A percentile compares a stretch with the other conserved stretches of the same genome.
These are phyloP conservation scores for Yamadazyma takamatsuzukensis DNA, from an alignment of 805 yeast genomes.

Conservation along the genomic window DNA sequence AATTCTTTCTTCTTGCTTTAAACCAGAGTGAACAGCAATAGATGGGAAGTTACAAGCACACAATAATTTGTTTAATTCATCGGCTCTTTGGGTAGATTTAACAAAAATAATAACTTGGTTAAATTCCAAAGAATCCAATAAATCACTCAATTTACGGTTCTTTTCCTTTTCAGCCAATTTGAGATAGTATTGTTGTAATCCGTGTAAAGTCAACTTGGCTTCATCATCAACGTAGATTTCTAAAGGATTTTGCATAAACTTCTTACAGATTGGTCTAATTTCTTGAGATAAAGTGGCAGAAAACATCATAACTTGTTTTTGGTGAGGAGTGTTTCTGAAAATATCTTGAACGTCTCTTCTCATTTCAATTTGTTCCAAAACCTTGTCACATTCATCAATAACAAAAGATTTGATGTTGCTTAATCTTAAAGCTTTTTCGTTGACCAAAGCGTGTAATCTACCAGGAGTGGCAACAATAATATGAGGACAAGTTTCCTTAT, in stretches of 20 bases:
- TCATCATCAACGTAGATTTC: conserved; percentile 98
- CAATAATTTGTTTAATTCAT: conserved; percentile 82
- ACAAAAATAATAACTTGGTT: conserved; percentile 98
- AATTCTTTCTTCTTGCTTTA: conserved; percentile 97
- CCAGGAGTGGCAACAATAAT: conserved; percentile 98
- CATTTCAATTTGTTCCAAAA: conserved; percentile 87
- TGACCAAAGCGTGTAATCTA: conserved; percentile 88
- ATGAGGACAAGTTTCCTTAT: conserved; percentile 93
- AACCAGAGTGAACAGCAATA: conserved; percentile 91
- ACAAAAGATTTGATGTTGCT: conserved; percentile 91
- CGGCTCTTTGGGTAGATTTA: conserved; percentile 85
- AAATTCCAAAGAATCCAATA: conserved; percentile 91
- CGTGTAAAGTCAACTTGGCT: conserved; percentile 94
- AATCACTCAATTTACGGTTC: conserved; percentile 87
- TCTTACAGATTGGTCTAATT: conserved; percentile 94
- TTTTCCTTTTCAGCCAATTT: conserved; percentile 88
- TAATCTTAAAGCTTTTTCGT: conserved; percentile 84
- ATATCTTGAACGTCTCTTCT: conserved; percentile 98
- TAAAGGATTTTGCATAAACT: conserved; percentile 96
- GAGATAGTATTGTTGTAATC: conserved; percentile 93
- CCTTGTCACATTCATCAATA: conserved; percentile 98
- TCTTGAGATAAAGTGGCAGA: conserved; percentile 94
- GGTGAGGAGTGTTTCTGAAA: conserved; percentile 96
- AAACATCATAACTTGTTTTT: conserved; percentile 99
- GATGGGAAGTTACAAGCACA: conserved; percentile 95